A percentile compares a stretch with the other conserved stretches of the same genome.
These are phyloP conservation scores for Ostreobium quekettii DNA, from an alignment of 139 green algal genomes.

Conservation along the genomic window DNA sequence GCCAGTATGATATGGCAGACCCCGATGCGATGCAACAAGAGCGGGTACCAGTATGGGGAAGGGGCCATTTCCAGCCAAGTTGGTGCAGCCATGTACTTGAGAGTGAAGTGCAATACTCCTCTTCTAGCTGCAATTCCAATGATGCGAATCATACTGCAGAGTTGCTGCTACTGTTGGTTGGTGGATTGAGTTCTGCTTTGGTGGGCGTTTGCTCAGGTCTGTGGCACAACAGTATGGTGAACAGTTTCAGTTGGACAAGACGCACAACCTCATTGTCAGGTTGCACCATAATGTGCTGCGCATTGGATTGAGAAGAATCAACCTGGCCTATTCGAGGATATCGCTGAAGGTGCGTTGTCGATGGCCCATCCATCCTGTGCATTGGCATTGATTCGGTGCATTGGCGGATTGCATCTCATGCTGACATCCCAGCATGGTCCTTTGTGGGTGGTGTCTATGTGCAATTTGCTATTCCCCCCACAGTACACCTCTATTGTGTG, in stretches of 20 bases:
- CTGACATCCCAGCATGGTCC: background rate
- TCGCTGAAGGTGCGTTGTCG: slow-evolving; percentile 44
- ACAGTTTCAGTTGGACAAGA: slow-evolving; percentile 67
- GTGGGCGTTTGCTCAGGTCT: background rate
- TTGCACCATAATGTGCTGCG: slow-evolving; percentile 95
- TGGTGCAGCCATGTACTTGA: no score
- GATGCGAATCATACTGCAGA: no score
- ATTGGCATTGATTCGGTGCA: no score
- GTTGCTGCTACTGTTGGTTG: no score
- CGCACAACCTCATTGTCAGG: slow-evolving; percentile 78
- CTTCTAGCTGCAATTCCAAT: no score
- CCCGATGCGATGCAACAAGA: no score
- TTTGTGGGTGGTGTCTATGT: no score
- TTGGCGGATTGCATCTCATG: background rate
- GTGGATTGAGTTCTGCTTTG: no score
- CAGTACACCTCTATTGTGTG: background rate
- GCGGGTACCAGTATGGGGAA: no score
- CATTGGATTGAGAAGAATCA: slow-evolving; percentile 85
- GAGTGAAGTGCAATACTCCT: no score
- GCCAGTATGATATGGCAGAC: no score
- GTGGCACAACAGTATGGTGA: slow-evolving; percentile 48
- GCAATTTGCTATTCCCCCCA: background rate
- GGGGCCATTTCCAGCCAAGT: no score
- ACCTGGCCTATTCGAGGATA: slow-evolving; percentile 90
- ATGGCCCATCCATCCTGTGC: background rate